These are phyloP conservation scores for Torulaspora microellipsoides DNA, from an alignment of 805 yeast genomes.

Conservation along the genomic window DNA sequence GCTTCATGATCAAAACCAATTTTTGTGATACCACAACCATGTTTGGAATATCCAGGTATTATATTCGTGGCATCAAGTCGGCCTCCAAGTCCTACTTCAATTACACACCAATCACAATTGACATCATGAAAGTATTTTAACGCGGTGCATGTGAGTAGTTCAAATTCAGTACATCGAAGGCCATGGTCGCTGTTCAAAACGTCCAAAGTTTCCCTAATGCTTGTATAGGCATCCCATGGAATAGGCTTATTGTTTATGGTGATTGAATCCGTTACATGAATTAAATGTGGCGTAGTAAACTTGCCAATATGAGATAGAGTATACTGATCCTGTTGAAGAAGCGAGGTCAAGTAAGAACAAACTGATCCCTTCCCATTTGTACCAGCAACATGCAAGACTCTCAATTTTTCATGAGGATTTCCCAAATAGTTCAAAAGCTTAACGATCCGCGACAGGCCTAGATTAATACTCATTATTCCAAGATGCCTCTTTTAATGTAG, in stretches of 20 bases:
- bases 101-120: constrained; percentile 65
- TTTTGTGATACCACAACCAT: constrained; percentile 73
- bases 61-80: constrained; percentile 85
- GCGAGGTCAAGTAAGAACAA: constrained; percentile 71
- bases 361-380: constrained; percentile 97
- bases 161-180: constrained; percentile 83
- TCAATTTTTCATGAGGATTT: constrained; percentile 60
- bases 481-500: neutral
- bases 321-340: constrained; percentile 43
- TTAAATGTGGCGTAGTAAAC: constrained; percentile 85
- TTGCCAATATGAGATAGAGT: constrained; percentile 48
- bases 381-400: constrained; percentile 88
- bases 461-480: constrained; percentile 45
- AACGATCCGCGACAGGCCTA: constrained; percentile 52
- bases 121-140: constrained; percentile 62
- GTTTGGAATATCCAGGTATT: constrained; percentile 42
- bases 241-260: constrained; percentile 59
- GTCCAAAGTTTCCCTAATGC: constrained; percentile 42
- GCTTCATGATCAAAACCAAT: constrained; percentile 83
- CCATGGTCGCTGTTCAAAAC: constrained; percentile 36
- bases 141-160: constrained; percentile 79
- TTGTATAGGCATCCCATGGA: constrained; percentile 40
- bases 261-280: constrained; percentile 71
- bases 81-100: constrained; percentile 97
- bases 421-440: constrained; percentile 49